Evolutionary conservation across 75 land plant genomes (phyloP).

Genomic region (Gnetum montanum): DNA sequence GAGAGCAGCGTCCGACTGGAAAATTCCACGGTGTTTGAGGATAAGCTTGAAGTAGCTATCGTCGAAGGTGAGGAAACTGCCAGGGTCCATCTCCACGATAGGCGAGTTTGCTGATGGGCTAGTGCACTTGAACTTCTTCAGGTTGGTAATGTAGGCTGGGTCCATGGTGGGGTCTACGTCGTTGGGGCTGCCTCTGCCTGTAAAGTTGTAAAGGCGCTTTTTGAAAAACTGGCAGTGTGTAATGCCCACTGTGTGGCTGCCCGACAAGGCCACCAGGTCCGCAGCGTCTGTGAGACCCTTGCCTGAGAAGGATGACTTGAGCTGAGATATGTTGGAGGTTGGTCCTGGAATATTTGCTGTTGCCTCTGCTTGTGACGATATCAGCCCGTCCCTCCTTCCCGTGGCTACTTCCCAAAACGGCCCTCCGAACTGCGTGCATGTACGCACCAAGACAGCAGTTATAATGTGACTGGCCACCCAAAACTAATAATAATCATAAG

Average conservation of each 20-base stretch:
- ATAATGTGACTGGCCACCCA: too few species aligned
- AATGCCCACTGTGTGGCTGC: constrained; percentile 10
- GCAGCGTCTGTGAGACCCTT: constrained; percentile 13
- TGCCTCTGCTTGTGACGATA: constrained; percentile 18
- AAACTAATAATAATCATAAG: too few species aligned
- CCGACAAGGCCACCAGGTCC: background rate
- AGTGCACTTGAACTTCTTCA: constrained; percentile 39
- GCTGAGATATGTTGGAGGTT: constrained; percentile 7
- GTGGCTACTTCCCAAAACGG: constrained; percentile 25
- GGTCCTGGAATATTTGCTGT: constrained; percentile 21
- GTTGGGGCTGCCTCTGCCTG: constrained; percentile 14
- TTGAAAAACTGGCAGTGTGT: constrained; percentile 12
- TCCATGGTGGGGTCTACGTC: constrained; percentile 29
- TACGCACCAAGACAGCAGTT: too few species aligned
- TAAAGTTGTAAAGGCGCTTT: constrained; percentile 20
- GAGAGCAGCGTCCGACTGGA: constrained; percentile 43
- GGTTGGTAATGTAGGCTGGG: constrained; percentile 19
- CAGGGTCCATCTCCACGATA: constrained; percentile 39
- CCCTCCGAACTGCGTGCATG: constrained; percentile 1
- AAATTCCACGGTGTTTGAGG: constrained; percentile 16
- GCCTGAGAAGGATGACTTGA: constrained; percentile 8
- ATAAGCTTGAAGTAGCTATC: constrained; percentile 24
- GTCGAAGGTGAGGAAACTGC: constrained; percentile 31
- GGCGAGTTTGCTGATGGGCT: constrained; percentile 8
- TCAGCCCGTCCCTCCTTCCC: constrained; percentile 32